Conservation (phyloP, 768 basidiomycete genomes). For the Solioccasus polychromus region DNA sequence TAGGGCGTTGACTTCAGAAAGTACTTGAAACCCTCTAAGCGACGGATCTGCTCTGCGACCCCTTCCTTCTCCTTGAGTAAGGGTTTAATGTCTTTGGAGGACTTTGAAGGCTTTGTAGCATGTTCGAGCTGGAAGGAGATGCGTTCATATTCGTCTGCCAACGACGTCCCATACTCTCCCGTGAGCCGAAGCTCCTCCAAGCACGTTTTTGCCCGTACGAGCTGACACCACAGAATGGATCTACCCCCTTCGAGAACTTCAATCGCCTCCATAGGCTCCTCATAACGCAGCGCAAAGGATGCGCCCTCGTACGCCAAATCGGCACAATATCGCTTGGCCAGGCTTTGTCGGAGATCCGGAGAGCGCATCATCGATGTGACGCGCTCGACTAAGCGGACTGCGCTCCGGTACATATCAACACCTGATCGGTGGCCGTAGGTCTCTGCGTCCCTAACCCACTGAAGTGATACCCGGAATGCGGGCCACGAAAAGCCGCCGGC, state of each 20-base stretch:
- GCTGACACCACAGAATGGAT: constrained; percentile 34
- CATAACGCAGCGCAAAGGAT: constrained; percentile 24
- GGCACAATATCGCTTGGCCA: constrained; percentile 10
- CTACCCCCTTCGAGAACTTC: constrained; percentile 33
- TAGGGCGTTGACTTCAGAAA: constrained; percentile 29
- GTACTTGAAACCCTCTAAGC: constrained; percentile 28
- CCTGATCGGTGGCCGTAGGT: constrained; percentile 23
- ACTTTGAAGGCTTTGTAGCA: constrained; percentile 5
- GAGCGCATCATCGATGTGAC: constrained; percentile 16
- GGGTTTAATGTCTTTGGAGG: constrained; percentile 15
- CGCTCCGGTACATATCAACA: constrained; percentile 27
- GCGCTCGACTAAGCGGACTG: constrained; percentile 24
- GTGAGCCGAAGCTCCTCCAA: constrained; percentile 26
- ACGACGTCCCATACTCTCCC: constrained; percentile 15
- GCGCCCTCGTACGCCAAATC: constrained; percentile 28
- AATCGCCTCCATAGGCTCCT: constrained; percentile 24
- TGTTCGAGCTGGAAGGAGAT: constrained; percentile 16
- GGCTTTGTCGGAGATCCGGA: constrained; percentile 14
- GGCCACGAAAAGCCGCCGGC: constrained; percentile 14
- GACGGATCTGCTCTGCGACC: constrained; percentile 29
- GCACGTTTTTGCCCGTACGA: constrained; percentile 23
- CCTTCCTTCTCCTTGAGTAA: constrained; percentile 27
- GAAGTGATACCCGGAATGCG: constrained; percentile 19
- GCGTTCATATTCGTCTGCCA: constrained; percentile 23
- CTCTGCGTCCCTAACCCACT: constrained; percentile 23